A percentile compares a stretch with the other conserved stretches of the same genome.
phyloP scores from a whole-genome alignment of 441 rosid species.

The Bocquillonia castaneifolia region DNA sequence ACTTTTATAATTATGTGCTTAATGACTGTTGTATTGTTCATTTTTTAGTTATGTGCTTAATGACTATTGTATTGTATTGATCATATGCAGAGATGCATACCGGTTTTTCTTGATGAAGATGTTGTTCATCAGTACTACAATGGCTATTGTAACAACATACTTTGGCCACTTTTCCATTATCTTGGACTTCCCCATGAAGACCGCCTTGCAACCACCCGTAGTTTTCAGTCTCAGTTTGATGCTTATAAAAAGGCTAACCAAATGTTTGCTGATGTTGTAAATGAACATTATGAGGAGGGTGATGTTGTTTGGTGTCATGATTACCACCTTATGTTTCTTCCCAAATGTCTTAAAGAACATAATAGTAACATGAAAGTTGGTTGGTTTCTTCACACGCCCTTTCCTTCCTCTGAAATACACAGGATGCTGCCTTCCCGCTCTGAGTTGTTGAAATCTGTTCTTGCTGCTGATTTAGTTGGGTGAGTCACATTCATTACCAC shows the following conservation, averaged over 20 bases:
- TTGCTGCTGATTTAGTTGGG: slow-evolving; percentile 83
- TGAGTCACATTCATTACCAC: slow-evolving; percentile 28
- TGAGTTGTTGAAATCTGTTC: slow-evolving; percentile 63
- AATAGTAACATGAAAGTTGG: slow-evolving; percentile 72
- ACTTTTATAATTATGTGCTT: neutral
- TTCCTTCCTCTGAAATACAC: slow-evolving; percentile 80
- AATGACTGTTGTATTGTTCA: neutral
- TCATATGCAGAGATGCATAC: slow-evolving; percentile 73
- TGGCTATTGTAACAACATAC: slow-evolving; percentile 73
- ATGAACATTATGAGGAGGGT: slow-evolving; percentile 57
- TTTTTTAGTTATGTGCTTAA: neutral
- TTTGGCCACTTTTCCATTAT: slow-evolving; percentile 81
- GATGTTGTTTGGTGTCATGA: slow-evolving; percentile 92
- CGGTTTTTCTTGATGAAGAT: slow-evolving; percentile 75
- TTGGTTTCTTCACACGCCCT: slow-evolving; percentile 86
- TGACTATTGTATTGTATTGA: slow-evolving; percentile 9
- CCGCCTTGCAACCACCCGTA: slow-evolving; percentile 68
- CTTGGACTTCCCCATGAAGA: slow-evolving; percentile 82
- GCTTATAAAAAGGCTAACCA: slow-evolving; percentile 75
- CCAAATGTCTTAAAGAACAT: slow-evolving; percentile 57
- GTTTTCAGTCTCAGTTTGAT: slow-evolving; percentile 76
- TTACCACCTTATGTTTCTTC: slow-evolving; percentile 83
- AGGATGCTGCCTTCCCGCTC: slow-evolving; percentile 72
- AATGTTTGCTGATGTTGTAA: slow-evolving; percentile 75
- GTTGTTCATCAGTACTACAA: slow-evolving; percentile 67